These are phyloP conservation scores for Aleurites moluccanus DNA, from an alignment of 441 rosid species.

Conservation along the genomic window DNA sequence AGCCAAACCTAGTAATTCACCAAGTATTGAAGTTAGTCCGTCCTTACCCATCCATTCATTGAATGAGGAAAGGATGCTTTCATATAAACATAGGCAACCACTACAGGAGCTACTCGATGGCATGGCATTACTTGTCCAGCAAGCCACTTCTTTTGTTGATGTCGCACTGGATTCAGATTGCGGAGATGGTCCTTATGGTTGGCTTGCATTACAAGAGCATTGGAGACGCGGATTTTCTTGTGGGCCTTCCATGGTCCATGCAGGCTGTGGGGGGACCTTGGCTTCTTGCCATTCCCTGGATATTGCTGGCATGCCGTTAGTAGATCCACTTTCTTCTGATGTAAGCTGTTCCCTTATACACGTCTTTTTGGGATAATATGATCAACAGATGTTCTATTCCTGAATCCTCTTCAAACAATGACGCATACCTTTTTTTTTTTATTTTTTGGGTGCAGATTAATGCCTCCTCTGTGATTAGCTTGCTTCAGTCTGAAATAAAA, in stretches of 20 bases:
- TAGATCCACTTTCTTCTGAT: constrained; percentile 97
- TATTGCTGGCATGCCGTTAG: constrained; percentile 91
- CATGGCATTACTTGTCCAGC: constrained; percentile 87
- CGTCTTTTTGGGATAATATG: constrained; percentile 12
- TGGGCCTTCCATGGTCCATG: constrained; percentile 98
- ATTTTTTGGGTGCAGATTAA: constrained; percentile 63
- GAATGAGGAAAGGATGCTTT: constrained; percentile 74
- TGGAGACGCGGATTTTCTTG: constrained; percentile 97
- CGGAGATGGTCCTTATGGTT: constrained; percentile 95
- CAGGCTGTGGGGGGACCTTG: constrained; percentile 98
- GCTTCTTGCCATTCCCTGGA: constrained; percentile 98
- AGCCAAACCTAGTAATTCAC: constrained; percentile 63
- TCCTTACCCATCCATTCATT: constrained; percentile 74
- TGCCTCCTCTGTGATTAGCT: constrained; percentile 77
- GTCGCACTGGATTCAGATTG: constrained; percentile 91
- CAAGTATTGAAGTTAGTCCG: constrained; percentile 71
- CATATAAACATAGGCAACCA: constrained; percentile 92
- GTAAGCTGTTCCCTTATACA: constrained; percentile 45
- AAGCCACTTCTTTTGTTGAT: constrained; percentile 98
- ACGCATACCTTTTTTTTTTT: constrained; percentile 8
- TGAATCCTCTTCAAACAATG: constrained; percentile 6
- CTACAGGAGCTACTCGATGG: constrained; percentile 97
- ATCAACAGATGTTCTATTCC: neutral
- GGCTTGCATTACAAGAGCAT: constrained; percentile 99
- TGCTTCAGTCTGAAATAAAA: constrained; percentile 92